A percentile compares a stretch with the other conserved stretches of the same genome.
These are phyloP conservation scores for Onygenales sp. DNA, from an alignment of 2,329 filamentous ascomycete species.

Conservation along the genomic window DNA sequence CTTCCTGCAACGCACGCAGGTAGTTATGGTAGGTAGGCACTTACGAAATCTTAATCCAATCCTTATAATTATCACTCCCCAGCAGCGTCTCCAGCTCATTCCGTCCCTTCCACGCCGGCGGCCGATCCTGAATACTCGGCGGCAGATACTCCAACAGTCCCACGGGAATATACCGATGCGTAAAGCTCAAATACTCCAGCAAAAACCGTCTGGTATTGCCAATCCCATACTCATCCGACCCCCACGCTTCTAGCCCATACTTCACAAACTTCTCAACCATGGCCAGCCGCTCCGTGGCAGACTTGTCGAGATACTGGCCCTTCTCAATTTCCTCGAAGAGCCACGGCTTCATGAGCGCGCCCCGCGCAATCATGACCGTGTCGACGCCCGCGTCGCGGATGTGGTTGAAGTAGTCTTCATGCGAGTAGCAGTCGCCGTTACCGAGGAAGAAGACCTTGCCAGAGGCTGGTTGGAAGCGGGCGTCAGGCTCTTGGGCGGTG, in stretches of 20 bases:
- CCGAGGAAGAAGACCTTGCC: conserved; percentile 83
- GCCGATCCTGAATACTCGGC: conserved; percentile 78
- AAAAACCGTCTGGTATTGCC: conserved; percentile 86
- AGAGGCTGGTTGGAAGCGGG: conserved; percentile 58
- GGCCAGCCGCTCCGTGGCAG: conserved; percentile 69
- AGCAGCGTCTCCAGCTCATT: conserved; percentile 92
- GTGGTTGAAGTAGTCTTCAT: conserved; percentile 74
- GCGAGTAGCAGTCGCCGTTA: conserved; percentile 94
- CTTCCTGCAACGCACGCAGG: conserved; percentile 4
- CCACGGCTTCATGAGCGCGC: conserved; percentile 96
- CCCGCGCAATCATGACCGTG: conserved; percentile 93
- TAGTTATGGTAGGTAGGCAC: conserved; percentile 21
- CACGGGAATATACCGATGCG: conserved; percentile 81
- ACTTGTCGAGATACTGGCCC: conserved; percentile 93
- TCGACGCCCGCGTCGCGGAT: conserved; percentile 72
- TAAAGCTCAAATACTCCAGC: conserved; percentile 91
- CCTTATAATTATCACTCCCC: conserved; percentile 81
- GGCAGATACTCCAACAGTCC: conserved; percentile 83
- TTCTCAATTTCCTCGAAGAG: conserved; percentile 92
- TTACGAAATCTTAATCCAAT: conserved; percentile 98
- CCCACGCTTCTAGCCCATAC: conserved; percentile 90
- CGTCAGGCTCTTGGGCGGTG: conserved; percentile 68
- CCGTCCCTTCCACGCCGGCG: conserved; percentile 71
- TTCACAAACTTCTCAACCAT: conserved; percentile 85
- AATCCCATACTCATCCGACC: conserved; percentile 86